Evolutionary conservation across 2,329 filamentous ascomycete species (phyloP), one percentile per base, ranked within the genome.

Genomic region (Sclerotinia borealis): DNA sequence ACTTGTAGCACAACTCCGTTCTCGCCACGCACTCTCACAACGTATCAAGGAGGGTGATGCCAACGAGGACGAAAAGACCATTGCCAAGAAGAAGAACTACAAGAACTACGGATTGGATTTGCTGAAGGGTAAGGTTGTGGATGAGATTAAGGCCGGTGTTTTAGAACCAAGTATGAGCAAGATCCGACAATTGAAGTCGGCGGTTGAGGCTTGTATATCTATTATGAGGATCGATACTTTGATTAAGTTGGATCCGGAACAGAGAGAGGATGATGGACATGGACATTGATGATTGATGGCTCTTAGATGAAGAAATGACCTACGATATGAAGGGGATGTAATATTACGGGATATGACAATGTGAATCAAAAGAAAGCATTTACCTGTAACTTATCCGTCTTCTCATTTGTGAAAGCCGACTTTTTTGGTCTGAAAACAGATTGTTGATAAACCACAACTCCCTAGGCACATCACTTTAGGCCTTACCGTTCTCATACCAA

Each of bases 221-320:
- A 98, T 99, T 76, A 98, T 99, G 95, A 86, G 95, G 74, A 99
- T 99, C 76, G 95, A 99, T 81, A 98, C 95, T 69, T 83, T 99
- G 78, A 98, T 99, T 80, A 96, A 96, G 82, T 81, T 99, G 77
- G 95, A 99, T 82, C 93, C 93, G 22, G 92, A 97, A 81, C 85
- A 88, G 81, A 83, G 84, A 74, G 85, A 85, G 70, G 90, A 96
- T 79, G 91, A 95, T 73, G 92, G 91, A 63, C 91, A 96, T 78
- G 92, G 89, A 61, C 92, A 96, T 80, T 95, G 84, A 72, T 68
- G 65, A 71, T 62, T n/a, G 63, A 59, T 61, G 39, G 39, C 48
- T 55, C 15, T 54, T 62, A 62, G 50, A 62, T 58, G 60, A 62
- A 51, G 41, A 62, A 62, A 62, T 62, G 60, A 58, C 37, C 54